Evolutionary conservation across 805 yeast genomes (phyloP).

Genomic region (Cyberlindnera maritima): DNA sequence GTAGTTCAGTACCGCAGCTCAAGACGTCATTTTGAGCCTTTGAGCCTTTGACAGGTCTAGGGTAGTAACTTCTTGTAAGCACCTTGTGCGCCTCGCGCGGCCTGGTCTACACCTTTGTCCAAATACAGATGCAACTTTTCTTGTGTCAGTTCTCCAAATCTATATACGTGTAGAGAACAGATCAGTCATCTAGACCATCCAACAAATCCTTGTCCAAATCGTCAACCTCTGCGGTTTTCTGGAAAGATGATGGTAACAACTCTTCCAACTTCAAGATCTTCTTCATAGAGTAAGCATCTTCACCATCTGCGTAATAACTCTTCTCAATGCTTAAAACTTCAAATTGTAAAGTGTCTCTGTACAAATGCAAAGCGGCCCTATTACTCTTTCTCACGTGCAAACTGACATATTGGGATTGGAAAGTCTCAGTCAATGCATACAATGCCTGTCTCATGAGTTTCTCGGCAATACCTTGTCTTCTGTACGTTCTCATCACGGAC

Average conservation of each 20-base stretch:
- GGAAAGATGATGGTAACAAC: conserved; percentile 55
- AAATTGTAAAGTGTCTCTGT: conserved; percentile 79
- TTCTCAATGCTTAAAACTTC: conserved; percentile 80
- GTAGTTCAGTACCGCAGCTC: no score
- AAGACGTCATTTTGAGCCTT: no score
- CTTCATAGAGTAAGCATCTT: conserved; percentile 95
- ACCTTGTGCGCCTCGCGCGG: no score
- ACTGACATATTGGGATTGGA: conserved; percentile 78
- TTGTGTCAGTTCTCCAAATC: background rate
- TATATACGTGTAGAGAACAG: background rate
- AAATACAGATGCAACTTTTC: no score
- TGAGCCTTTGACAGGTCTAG: no score
- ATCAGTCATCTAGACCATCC: conserved; percentile 30
- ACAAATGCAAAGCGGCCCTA: conserved; percentile 89
- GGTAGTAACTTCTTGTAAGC: no score
- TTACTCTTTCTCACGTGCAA: conserved; percentile 93
- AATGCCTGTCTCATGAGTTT: conserved; percentile 83
- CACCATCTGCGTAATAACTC: conserved; percentile 94
- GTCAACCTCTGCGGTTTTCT: conserved; percentile 48
- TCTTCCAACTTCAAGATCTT: conserved; percentile 61
- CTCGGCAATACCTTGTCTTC: conserved; percentile 94
- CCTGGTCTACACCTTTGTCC: no score
- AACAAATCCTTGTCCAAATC: conserved; percentile 51
- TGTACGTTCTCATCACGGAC: conserved; percentile 92
- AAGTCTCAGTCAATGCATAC: conserved; percentile 76